These are phyloP conservation scores for Lactarius quietus DNA, from an alignment of 768 basidiomycete genomes.

Conservation along the genomic window DNA sequence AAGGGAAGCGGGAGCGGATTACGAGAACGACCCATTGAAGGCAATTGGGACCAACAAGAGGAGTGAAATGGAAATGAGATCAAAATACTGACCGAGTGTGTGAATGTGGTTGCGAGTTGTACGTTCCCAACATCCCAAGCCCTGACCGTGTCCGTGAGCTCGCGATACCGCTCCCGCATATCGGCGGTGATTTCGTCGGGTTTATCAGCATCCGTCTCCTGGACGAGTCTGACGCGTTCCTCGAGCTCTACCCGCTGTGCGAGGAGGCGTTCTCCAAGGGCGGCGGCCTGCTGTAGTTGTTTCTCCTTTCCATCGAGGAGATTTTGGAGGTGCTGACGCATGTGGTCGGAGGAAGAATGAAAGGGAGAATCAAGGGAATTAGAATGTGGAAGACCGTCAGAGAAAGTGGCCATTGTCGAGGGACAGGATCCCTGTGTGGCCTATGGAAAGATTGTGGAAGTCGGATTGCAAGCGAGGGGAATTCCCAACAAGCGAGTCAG, in stretches of 20 bases:
- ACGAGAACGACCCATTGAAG: constrained; percentile 12
- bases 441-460: not conserved
- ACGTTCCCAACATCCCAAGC: constrained; percentile 80
- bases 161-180: constrained; percentile 68
- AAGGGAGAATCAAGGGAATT: constrained; percentile 14
- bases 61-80: constrained; percentile 5
- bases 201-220: constrained; percentile 64
- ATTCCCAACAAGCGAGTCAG: not conserved
- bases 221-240: constrained; percentile 77
- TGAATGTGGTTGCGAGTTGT: constrained; percentile 67
- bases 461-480: not conserved
- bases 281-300: constrained; percentile 88
- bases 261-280: constrained; percentile 90
- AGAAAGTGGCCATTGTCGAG: constrained; percentile 34
- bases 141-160: constrained; percentile 70
- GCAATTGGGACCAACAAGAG: constrained; percentile 25
- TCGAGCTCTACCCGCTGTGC: constrained; percentile 93
- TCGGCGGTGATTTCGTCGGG: constrained; percentile 61
- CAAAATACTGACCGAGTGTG: constrained; percentile 50
- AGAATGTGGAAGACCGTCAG: constrained; percentile 29
- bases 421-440: not conserved
- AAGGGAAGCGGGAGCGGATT: constrained; percentile 16
- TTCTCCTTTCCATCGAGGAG: constrained; percentile 89
- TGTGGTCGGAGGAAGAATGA: constrained; percentile 27
- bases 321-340: constrained; percentile 41